Evolutionary conservation across 768 basidiomycete species (phyloP), one percentile per base, ranked within the genome.

Genomic region (Pisolithus marmoratus): DNA sequence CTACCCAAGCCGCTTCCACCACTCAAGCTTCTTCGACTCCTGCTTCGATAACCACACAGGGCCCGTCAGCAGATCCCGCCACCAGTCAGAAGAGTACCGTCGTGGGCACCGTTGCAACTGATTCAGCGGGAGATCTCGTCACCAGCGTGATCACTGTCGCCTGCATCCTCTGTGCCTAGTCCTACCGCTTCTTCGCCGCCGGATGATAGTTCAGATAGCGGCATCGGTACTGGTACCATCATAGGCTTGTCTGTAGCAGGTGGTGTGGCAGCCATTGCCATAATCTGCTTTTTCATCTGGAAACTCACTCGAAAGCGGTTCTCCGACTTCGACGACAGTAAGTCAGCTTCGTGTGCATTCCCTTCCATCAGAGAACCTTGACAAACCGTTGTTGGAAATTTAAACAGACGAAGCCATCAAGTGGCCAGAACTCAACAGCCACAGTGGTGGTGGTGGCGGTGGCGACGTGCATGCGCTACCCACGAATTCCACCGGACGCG

Each of bases 381-480:
- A 55, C 48, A 48, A 8, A 23, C 48, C 27, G 46, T 26, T 29
- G 38, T 14, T 29, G 20, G 46, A 12, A 26, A 47, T 9, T 55
- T 37, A 41, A 43, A 11, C 62, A 90, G 87, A 77, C 59, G 87
- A 90, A 69, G 87, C 87, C 19, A 93, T 93, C 70, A 91, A 91
- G 69, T 93, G 90, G 90, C 90, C 90, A 3, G 90, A 93, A 60
- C 77, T 91, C 36, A 89, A 90, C 65, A 68, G 80, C 2, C 87
- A 89, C 57, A 26, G 43, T 19, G 43, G 24, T 29, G 80, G 81
- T 55, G 73, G 26, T 12, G 43, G 24, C n/a, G 73, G 26, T 12
- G 43, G 24, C n/a, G 80, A 81, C 55, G 73, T 77, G 5, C 81
- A 84, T 51, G 76, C 88, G 15, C 74, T 90, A 8, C 88, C 88